Percentiles rank a stretch among this genome's conserved stretches.
Conservation (phyloP, 2,329 filamentous ascomycete species). For the Phoma herbarum region DNA sequence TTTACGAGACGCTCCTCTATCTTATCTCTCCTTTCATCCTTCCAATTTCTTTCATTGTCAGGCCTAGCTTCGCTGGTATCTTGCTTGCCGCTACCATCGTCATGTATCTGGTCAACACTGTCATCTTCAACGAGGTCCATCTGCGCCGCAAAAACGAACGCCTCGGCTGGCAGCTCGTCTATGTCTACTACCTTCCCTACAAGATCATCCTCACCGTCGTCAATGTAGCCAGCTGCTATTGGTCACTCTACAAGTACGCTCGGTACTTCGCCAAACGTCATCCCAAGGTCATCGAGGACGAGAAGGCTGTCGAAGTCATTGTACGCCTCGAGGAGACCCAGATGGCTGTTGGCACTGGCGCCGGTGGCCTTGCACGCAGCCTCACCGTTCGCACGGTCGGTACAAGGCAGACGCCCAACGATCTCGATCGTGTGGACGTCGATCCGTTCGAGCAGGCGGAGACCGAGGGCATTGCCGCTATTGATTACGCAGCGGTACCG, state of each 20-base stretch:
- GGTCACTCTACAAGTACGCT: slow-evolving; percentile 56
- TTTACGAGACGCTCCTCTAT: slow-evolving; percentile 59
- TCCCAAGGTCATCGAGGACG: slow-evolving; percentile 59
- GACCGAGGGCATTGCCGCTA: slow-evolving; percentile 6
- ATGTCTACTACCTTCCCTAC: slow-evolving; percentile 57
- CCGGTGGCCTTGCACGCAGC: slow-evolving; percentile 30
- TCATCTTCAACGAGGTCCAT: slow-evolving; percentile 61
- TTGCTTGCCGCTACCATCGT: slow-evolving; percentile 52
- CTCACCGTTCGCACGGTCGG: slow-evolving; percentile 34
- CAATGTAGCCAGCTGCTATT: slow-evolving; percentile 53
- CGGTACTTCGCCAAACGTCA: slow-evolving; percentile 58
- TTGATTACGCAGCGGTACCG: slow-evolving; percentile 15
- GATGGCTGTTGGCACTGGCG: slow-evolving; percentile 6
- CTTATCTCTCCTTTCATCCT: slow-evolving; percentile 58
- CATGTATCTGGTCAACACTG: slow-evolving; percentile 56
- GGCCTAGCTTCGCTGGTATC: slow-evolving; percentile 53
- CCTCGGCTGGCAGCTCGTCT: slow-evolving; percentile 49
- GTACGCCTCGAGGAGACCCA: slow-evolving; percentile 36
- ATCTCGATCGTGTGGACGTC: slow-evolving; percentile 1
- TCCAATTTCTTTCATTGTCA: slow-evolving; percentile 56
- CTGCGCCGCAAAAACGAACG: slow-evolving; percentile 57
- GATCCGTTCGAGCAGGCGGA: slow-evolving; percentile 13
- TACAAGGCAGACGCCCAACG: not conserved
- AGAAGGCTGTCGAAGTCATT: slow-evolving; percentile 50
- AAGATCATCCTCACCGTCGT: slow-evolving; percentile 57